Conservation (phyloP, 2,329 filamentous ascomycete species). For the Sclerotinia minor region DNA sequence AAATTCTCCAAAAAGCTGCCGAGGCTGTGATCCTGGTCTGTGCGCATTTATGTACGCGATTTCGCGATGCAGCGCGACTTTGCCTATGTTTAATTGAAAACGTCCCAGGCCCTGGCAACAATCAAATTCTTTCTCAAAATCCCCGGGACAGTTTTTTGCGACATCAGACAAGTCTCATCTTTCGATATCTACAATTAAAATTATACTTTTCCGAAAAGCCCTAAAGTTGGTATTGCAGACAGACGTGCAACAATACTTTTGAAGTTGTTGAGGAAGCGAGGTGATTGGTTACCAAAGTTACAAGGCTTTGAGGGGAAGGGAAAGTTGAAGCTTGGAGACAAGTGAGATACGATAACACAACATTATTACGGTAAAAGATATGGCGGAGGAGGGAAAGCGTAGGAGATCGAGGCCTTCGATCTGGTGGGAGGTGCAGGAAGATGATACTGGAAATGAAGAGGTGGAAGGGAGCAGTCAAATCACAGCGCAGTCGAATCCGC, state of each 20-base stretch:
- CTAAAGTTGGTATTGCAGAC: background rate
- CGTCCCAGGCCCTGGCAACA: background rate
- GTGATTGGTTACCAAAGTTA: slow-evolving; percentile 7
- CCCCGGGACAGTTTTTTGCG: background rate
- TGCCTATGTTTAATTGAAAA: background rate
- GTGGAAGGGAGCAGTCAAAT: background rate
- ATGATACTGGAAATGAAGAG: background rate
- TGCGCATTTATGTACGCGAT: slow-evolving; percentile 3
- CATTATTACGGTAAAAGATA: slow-evolving; percentile 22
- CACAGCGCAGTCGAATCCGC: slow-evolving; percentile 1
- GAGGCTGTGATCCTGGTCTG: background rate
- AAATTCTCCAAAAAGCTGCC: background rate
- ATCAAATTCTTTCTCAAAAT: background rate
- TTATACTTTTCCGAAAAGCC: background rate
- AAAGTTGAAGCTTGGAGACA: background rate
- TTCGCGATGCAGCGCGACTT: background rate
- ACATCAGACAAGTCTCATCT: background rate
- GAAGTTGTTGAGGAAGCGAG: background rate
- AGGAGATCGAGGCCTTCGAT: slow-evolving; percentile 36
- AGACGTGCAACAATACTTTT: slow-evolving; percentile 15
- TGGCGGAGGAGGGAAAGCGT: slow-evolving; percentile 29
- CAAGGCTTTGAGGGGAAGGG: background rate
- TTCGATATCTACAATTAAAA: background rate
- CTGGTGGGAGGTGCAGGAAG: slow-evolving; percentile 35
- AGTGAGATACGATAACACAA: background rate